Evolutionary conservation across 345 rosid species (phyloP).

Genomic region (Eucalyptus guilfoylei): DNA sequence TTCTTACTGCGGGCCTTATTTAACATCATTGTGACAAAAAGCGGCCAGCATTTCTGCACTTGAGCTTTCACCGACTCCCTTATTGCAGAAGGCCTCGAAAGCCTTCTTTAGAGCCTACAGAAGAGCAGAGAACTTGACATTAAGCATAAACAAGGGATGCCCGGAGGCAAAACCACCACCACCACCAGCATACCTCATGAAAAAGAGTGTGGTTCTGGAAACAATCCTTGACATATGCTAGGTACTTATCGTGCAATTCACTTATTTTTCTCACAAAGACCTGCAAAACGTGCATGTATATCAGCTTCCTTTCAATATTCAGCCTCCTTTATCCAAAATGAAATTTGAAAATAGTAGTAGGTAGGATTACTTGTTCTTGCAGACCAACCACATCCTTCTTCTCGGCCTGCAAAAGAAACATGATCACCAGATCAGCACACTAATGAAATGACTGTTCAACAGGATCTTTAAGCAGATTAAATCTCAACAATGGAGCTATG

Average conservation of each 20-base stretch:
- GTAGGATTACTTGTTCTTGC: constrained; percentile 41
- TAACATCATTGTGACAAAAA: constrained; percentile 49
- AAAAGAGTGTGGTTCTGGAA: constrained; percentile 50
- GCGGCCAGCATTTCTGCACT: constrained; percentile 53
- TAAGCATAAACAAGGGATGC: not conserved
- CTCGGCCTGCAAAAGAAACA: constrained; percentile 4
- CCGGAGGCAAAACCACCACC: not conserved
- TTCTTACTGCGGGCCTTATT: constrained; percentile 61
- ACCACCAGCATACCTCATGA: constrained; percentile 38
- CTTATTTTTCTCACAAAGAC: constrained; percentile 52
- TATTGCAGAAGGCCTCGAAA: constrained; percentile 61
- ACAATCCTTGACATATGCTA: constrained; percentile 42
- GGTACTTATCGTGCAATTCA: constrained; percentile 59
- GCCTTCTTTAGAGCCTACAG: constrained; percentile 64
- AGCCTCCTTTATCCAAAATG: not conserved
- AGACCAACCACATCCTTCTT: constrained; percentile 12
- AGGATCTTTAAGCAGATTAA: not conserved
- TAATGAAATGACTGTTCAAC: not conserved
- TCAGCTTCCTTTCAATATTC: not conserved
- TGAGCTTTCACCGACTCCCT: constrained; percentile 49
- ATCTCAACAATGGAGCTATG: not conserved
- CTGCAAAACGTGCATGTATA: constrained; percentile 5
- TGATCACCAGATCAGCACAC: not conserved
- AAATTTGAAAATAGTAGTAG: not conserved
- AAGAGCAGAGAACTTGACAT: not conserved